These are phyloP conservation scores for Colletotrichum salicis DNA, from an alignment of 2,329 filamentous ascomycete species.

Conservation along the genomic window DNA sequence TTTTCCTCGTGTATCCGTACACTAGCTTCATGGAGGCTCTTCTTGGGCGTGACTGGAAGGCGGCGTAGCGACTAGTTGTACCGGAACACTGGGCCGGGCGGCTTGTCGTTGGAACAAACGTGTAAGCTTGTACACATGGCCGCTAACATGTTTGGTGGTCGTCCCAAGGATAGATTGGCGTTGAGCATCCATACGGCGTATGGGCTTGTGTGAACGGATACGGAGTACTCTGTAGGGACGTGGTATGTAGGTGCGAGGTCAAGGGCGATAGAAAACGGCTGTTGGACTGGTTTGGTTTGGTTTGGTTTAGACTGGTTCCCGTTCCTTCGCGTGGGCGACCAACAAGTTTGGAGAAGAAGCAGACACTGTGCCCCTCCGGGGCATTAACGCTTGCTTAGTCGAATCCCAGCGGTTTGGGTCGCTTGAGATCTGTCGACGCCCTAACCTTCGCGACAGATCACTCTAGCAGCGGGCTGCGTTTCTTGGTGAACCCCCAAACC, in stretches of 20 bases:
- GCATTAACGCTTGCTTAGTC: constrained; percentile 37
- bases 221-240: background rate
- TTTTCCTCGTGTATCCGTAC: background rate
- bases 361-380: constrained; percentile 36
- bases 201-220: background rate
- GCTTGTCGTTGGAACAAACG: constrained; percentile 34
- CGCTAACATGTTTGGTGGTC: constrained; percentile 15
- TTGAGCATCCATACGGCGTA: background rate
- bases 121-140: background rate
- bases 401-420: constrained; percentile 36
- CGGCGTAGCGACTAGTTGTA: background rate
- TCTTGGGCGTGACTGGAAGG: background rate
- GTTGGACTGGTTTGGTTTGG: constrained; percentile 18
- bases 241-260: constrained; percentile 17
- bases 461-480: constrained; percentile 37
- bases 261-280: constrained; percentile 16
- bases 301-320: constrained; percentile 1
- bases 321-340: constrained; percentile 17
- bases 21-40: background rate
- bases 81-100: background rate
- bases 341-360: constrained; percentile 19
- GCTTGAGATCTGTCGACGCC: constrained; percentile 38
- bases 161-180: constrained; percentile 16
- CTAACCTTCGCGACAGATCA: constrained; percentile 38
- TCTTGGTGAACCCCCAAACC: constrained; percentile 38